phyloP scores from a whole-genome alignment of 2,329 filamentous ascomycete genomes.

The Alternaria brassicicola region DNA sequence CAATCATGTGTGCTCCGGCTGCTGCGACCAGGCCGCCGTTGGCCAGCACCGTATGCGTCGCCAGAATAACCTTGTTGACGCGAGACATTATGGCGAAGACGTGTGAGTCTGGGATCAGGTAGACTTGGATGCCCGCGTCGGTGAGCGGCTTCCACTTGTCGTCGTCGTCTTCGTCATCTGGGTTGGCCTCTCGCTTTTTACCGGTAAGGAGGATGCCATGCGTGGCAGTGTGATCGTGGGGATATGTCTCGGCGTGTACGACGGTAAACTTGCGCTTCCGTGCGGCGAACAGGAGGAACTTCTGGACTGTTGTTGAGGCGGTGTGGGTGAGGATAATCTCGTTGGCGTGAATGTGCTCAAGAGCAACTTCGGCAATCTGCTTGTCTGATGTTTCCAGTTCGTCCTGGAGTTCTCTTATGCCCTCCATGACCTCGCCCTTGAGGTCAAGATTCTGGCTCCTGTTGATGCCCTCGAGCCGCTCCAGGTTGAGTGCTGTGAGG shows the following conservation, averaged over 20 bases:
- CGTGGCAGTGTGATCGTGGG: conserved; percentile 69
- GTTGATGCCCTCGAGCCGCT: conserved; percentile 50
- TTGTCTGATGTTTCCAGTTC: conserved; percentile 92
- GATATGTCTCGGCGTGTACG: conserved; percentile 76
- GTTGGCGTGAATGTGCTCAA: conserved; percentile 91
- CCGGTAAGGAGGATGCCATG: conserved; percentile 67
- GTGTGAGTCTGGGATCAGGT: conserved; percentile 82
- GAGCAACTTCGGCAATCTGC: conserved; percentile 85
- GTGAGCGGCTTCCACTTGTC: conserved; percentile 77
- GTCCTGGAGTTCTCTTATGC: conserved; percentile 94
- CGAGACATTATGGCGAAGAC: conserved; percentile 93
- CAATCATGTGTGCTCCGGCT: conserved; percentile 81
- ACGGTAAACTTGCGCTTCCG: conserved; percentile 91
- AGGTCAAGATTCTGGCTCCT: conserved; percentile 65
- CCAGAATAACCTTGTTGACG: conserved; percentile 93
- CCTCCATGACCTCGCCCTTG: conserved; percentile 88
- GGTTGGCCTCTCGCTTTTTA: conserved; percentile 49
- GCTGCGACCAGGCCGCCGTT: conserved; percentile 87
- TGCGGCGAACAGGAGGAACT: conserved; percentile 86
- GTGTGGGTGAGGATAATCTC: conserved; percentile 91
- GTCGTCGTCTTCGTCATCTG: conserved; percentile 59
- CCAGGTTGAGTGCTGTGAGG: conserved; percentile 43
- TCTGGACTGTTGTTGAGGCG: conserved; percentile 84
- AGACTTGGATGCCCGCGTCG: conserved; percentile 78
- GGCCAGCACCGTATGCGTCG: conserved; percentile 83